Conservation (phyloP, 768 basidiomycete species). For the Trametes meyenii region DNA sequence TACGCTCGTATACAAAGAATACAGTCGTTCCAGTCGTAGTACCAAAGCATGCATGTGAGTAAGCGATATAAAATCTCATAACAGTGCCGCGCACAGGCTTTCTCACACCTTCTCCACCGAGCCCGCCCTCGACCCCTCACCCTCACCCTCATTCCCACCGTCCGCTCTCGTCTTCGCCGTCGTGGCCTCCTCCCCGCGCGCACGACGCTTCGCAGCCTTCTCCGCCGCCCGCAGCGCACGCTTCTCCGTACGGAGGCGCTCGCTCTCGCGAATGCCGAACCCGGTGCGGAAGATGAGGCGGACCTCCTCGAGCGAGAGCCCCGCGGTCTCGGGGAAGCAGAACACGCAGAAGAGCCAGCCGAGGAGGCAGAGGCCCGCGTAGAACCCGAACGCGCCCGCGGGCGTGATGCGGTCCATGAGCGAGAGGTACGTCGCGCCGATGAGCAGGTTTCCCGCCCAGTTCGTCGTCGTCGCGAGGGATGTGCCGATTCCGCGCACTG, state of each 20-base stretch:
- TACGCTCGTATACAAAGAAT: slow-evolving; percentile 18
- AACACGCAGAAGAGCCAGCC: slow-evolving; percentile 69
- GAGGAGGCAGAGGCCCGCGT: slow-evolving; percentile 70
- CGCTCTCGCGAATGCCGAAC: slow-evolving; percentile 65
- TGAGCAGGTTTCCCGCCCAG: slow-evolving; percentile 77
- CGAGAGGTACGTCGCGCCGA: slow-evolving; percentile 78
- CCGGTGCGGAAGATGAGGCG: slow-evolving; percentile 61
- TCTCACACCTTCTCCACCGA: neutral
- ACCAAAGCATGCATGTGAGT: neutral
- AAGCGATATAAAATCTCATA: neutral
- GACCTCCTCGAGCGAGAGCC: slow-evolving; percentile 70
- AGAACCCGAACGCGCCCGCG: slow-evolving; percentile 76
- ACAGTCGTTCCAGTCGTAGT: slow-evolving; percentile 15
- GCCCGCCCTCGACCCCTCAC: neutral
- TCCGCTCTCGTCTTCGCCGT: neutral
- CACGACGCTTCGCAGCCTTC: neutral
- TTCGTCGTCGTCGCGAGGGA: slow-evolving; percentile 76
- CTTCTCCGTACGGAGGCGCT: slow-evolving; percentile 50
- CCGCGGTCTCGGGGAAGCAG: slow-evolving; percentile 83
- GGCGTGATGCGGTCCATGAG: slow-evolving; percentile 77
- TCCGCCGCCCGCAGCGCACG: slow-evolving; percentile 26
- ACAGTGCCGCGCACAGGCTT: neutral
- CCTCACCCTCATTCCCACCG: neutral
- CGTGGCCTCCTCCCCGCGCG: neutral
- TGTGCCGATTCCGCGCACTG: slow-evolving; percentile 78